Conservation (phyloP, 257 asterid species). For the Scutellaria minor region DNA sequence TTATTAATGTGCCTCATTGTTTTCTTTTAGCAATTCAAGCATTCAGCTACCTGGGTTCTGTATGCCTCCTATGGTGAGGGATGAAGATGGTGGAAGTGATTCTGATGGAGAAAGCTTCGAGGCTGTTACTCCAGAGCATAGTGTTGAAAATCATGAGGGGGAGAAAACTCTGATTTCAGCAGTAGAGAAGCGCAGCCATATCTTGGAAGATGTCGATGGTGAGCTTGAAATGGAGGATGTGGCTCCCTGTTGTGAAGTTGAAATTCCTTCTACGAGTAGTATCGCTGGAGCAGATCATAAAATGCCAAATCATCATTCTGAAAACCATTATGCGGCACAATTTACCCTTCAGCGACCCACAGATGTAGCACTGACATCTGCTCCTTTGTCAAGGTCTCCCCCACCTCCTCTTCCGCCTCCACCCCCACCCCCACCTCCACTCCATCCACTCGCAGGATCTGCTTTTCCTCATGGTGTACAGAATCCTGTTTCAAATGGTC, state of each 20-base stretch:
- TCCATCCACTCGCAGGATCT: conserved; percentile 43
- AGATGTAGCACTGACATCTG: conserved; percentile 52
- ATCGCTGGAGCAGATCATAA: conserved; percentile 39
- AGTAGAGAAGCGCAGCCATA: conserved; percentile 72
- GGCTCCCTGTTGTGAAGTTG: conserved; percentile 67
- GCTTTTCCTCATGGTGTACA: conserved; percentile 43
- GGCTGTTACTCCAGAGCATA: conserved; percentile 92
- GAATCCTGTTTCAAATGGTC: conserved; percentile 45
- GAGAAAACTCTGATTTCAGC: conserved; percentile 40
- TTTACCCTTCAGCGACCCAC: conserved; percentile 34
- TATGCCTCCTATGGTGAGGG: conserved; percentile 85
- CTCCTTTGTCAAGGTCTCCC: conserved; percentile 57
- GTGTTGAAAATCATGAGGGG: conserved; percentile 49
- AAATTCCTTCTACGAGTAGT: conserved; percentile 49
- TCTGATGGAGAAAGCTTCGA: conserved; percentile 93
- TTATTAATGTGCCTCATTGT: conserved; percentile 30
- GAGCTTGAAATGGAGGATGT: conserved; percentile 99
- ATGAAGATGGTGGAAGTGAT: conserved; percentile 67
- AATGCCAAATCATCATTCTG: conserved; percentile 40
- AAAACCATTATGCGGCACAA: conserved; percentile 39
- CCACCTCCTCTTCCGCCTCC: conserved; percentile 33
- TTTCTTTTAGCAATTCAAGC: conserved; percentile 78
- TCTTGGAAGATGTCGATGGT: conserved; percentile 91
- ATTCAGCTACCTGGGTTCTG: conserved; percentile 81
- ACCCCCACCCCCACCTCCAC: conserved; percentile 38